Base-by-base conservation (phyloP, 129 eudicot genomes). In the Artemisia tridentata region DNA sequence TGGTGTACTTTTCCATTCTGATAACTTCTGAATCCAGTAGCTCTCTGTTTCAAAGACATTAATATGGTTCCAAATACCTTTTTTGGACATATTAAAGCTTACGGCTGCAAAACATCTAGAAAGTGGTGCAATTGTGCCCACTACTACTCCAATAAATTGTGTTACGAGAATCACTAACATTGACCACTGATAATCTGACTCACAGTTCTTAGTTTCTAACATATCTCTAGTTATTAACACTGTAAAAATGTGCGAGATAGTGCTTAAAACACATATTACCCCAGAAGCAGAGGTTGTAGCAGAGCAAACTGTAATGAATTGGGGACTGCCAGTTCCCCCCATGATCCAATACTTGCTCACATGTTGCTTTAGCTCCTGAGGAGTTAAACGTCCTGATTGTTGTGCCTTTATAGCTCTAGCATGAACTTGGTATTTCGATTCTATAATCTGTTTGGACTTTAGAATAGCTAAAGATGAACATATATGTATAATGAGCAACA, bases 1-100 rank as follows among this genome's bases (percentile, higher is more conserved):
- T 11, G 67, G n/a, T 48, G 71, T 5, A 0, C 72, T 72, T 71
- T 75, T 82, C 86, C 83, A 78, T 5, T 78, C 83, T 18, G 15
- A 69, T 27, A 81, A 16, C 62, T 16, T 65, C 21, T 76, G 25
- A 51, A 52, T 76, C 85, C 85, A 81, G 19, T 77, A 73, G 3
- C 11, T 79, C 66, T 81, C 85, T 7, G 73, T 64, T 53, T 11
- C 46, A 43, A 47, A 58, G 23, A 49, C 52, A 15, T 13, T 29
- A 3, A 0, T 8, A 12, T 50, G 64, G 13, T 43, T 69, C 52
- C 9, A 12, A 23, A 46, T 27, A 63, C 68, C 4, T 41, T n/a
- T n/a, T 6, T 21, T 20, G 9, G 71, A 53, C 18, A n/a, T 31
- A 5, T 54, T 63, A 11, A 73, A 60, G 7, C 65, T 74, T 11